Percentiles rank a stretch among this genome's conserved stretches.
Evolutionary conservation across 345 rosid genomes (phyloP).

Genomic region (Eutrema yunnanense): DNA sequence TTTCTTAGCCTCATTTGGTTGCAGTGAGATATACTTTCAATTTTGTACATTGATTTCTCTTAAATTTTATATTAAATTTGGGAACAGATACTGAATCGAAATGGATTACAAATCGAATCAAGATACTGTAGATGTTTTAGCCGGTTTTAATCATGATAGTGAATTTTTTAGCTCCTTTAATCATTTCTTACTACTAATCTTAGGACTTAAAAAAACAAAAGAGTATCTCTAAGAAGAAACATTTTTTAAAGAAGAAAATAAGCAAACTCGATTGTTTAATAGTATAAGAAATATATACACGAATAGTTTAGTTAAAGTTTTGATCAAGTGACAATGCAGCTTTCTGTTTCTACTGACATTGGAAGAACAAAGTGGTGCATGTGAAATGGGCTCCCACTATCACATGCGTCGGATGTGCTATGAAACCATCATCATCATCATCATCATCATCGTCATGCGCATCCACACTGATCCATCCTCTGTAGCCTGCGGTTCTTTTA

Average conservation of each 20-base stretch:
- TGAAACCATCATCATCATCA: constrained; percentile 5
- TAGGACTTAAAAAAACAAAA: background rate
- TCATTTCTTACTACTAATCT: background rate
- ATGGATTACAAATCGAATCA: no score
- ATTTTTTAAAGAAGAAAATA: background rate
- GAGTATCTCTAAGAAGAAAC: background rate
- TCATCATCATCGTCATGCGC: background rate
- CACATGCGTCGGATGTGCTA: constrained; percentile 21
- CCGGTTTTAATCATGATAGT: background rate
- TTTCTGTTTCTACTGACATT: constrained; percentile 11
- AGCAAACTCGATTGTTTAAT: background rate
- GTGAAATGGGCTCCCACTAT: constrained; percentile 25
- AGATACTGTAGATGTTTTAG: no score
- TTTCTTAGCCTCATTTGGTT: constrained; percentile 19
- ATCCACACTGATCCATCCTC: constrained; percentile 12
- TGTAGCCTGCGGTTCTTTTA: background rate
- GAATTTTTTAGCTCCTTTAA: background rate
- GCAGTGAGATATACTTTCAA: background rate
- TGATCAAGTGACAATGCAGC: constrained; percentile 12
- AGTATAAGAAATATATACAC: background rate
- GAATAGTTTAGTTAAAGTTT: background rate
- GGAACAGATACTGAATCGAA: no score
- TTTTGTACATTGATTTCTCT: no score
- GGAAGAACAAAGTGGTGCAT: constrained; percentile 20
- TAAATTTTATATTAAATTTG: no score